phyloP scores from a whole-genome alignment of 495 filamentous ascomycete genomes.

The Stereocaulon alpinum region DNA sequence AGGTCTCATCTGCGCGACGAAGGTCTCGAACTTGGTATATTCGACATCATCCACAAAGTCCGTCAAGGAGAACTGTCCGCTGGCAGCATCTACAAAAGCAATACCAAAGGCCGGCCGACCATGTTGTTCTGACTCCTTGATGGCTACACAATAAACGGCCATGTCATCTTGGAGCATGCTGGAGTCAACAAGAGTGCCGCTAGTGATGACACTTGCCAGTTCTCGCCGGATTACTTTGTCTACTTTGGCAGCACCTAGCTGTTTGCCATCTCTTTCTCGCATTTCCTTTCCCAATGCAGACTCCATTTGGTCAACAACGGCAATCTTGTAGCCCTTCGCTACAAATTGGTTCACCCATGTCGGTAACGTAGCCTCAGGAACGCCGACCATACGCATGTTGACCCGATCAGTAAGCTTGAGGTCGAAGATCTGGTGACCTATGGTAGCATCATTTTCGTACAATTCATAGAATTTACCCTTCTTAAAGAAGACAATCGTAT shows the following conservation, averaged over 20 bases:
- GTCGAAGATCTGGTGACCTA: conserved; percentile 95
- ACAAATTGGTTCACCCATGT: conserved; percentile 94
- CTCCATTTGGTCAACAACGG: conserved; percentile 91
- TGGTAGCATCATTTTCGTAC: conserved; percentile 95
- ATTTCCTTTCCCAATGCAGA: conserved; percentile 95
- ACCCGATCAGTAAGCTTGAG: conserved; percentile 95
- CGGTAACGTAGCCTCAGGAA: conserved; percentile 80
- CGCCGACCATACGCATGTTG: conserved; percentile 98
- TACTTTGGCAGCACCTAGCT: conserved; percentile 35
- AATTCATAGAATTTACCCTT: conserved; percentile 99
- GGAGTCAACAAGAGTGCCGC: conserved; percentile 86
- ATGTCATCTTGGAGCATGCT: conserved; percentile 98
- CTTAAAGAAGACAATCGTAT: conserved; percentile 98
- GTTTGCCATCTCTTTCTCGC: conserved; percentile 68
- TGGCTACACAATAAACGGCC: conserved; percentile 91
- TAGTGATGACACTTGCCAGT: conserved; percentile 79
- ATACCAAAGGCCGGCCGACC: conserved; percentile 79
- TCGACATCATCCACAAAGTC: conserved; percentile 89
- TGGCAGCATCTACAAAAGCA: conserved; percentile 91
- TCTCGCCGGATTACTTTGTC: conserved; percentile 86
- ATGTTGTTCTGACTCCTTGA: conserved; percentile 77
- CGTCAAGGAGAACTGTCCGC: conserved; percentile 86
- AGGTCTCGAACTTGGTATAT: conserved; percentile 95
- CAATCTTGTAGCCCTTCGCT: conserved; percentile 91
- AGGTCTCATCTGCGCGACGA: conserved; percentile 86